Base-by-base conservation (phyloP, 805 yeast species). In the Cephaloascus albidus region DNA sequence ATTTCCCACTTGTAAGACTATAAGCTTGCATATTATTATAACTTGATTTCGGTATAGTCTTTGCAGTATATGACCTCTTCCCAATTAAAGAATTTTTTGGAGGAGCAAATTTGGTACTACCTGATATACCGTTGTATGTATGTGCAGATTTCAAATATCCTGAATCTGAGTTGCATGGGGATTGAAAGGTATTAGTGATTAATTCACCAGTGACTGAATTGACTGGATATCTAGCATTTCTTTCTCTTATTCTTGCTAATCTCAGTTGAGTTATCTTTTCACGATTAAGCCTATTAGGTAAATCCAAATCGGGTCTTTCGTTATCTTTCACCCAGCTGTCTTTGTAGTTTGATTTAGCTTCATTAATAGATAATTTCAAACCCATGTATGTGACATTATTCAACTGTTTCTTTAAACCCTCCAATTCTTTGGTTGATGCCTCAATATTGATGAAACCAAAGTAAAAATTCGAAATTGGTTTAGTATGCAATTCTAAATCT, bases 341-440 rank as follows among this genome's bases (percentile, higher is more conserved):
- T 10, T 43, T 35, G 35, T 60, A 83, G 35, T 63, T 64, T 0
- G 78, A 78, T 46, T 70, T 75, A 3, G 97, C 96, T 35, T 61
- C 55, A 38, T 71, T 76, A 8, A 90, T 60, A 2, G 66, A 64
- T 28, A 90, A 57, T 39, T 70, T 75, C 19, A 81, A 68, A 2
- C 95, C 95, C 70, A 84, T 86, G 59, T 71, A 90, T 19, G 72
- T 73, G 2, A 82, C 74, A 23, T 89, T 93, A 53, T 86, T 74
- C 45, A 85, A 70, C 1, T 83, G 64, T 4, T 61, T 55, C 42
- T 71, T 70, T 38, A 90, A 58, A 36, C 72, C 73, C 1, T 58
- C 60, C 40, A 70, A 76, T 28, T 68, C 63, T 17, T 60, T 57
- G 3, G 66, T 63, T 1, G 68, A 55, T 10, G 81, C 56, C n/a